Conservation (phyloP, 169 alveolate genomes). For the Eimeria acervulina region DNA sequence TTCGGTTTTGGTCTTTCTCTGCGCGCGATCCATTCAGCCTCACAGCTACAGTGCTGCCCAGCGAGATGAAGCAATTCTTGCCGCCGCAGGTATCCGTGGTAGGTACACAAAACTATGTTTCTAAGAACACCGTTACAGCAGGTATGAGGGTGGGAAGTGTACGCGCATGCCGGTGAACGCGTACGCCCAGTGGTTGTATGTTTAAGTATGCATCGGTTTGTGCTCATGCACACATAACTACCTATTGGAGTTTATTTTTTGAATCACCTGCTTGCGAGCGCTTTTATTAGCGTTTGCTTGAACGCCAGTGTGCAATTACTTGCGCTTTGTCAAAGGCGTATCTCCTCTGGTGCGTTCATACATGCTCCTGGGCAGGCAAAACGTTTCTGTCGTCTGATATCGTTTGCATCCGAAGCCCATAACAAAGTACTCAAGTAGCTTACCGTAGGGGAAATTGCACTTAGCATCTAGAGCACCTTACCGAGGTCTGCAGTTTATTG, state of each 20-base stretch:
- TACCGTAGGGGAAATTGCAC: not conserved
- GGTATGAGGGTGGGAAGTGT: not conserved
- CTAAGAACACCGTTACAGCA: not conserved
- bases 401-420: not conserved
- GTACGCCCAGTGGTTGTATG: not conserved
- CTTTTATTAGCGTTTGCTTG: not conserved
- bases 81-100: conserved; percentile 77
- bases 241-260: not conserved
- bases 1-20: not conserved
- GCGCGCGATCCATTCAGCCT: conserved; percentile 57
- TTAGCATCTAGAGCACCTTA: not conserved
- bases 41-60: conserved; percentile 72
- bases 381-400: too few relatives aligned
- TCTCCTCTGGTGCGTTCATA: not conserved
- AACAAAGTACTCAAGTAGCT: not conserved
- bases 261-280: not conserved
- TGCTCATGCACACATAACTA: not conserved
- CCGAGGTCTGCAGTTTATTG: not conserved
- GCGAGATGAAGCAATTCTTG: conserved; percentile 73
- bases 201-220: not conserved
- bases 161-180: not conserved
- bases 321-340: not conserved
- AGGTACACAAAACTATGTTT: not conserved
- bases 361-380: not conserved
- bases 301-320: not conserved